Conservation (phyloP, 805 yeast species). For the Kodamaea sagamina region DNA sequence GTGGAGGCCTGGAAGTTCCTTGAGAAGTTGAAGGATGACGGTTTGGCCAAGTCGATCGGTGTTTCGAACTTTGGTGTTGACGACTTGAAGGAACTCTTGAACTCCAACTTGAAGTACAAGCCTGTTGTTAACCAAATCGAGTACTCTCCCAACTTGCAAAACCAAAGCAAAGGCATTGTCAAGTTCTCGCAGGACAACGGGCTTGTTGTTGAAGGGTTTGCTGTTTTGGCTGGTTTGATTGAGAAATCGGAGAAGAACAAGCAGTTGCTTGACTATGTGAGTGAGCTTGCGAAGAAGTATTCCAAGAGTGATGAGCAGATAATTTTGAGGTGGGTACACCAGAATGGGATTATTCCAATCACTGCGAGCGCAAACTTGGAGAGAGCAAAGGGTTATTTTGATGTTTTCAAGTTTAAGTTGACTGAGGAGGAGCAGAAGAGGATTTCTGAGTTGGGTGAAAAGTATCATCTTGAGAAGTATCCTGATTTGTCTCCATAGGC, state of each 20-base stretch:
- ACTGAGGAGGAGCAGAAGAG: conserved; percentile 20
- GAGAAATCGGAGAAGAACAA: conserved; percentile 32
- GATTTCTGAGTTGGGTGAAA: conserved; percentile 19
- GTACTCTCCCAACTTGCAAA: conserved; percentile 21
- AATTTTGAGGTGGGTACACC: conserved; percentile 47
- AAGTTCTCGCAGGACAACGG: conserved; percentile 27
- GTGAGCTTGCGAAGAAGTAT: conserved; percentile 35
- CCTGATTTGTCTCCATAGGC: too few species aligned
- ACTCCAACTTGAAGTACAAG: conserved; percentile 24
- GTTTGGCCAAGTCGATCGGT: too few species aligned
- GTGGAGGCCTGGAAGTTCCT: too few species aligned
- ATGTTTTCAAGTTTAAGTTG: conserved; percentile 26
- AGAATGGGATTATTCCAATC: conserved; percentile 45
- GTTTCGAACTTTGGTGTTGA: conserved; percentile 36
- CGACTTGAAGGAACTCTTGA: conserved; percentile 46
- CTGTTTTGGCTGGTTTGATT: conserved; percentile 28
- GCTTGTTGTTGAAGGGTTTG: conserved; percentile 29
- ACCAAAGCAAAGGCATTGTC: conserved; percentile 27
- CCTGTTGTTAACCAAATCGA: conserved; percentile 37
- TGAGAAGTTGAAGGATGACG: too few species aligned
- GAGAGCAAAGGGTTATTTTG: conserved; percentile 40
- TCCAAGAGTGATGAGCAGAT: conserved; percentile 40
- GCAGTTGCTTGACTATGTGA: conserved; percentile 21
- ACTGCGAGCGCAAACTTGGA: conserved; percentile 47
- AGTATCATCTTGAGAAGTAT: background rate